These are phyloP conservation scores for Penicillium freii DNA, from an alignment of 2,329 filamentous ascomycete species.

Conservation along the genomic window DNA sequence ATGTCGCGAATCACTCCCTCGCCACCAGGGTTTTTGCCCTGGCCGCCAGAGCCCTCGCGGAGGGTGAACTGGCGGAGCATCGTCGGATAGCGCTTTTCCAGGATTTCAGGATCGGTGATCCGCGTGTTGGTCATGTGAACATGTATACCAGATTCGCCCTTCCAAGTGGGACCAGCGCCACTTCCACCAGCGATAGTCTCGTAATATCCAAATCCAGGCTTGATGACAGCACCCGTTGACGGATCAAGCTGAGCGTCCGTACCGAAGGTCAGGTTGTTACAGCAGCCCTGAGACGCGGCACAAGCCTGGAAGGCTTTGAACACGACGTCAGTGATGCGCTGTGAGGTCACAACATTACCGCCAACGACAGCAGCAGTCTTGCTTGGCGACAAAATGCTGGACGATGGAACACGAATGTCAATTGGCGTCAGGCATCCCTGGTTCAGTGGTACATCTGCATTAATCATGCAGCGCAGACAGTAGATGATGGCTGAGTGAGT, in stretches of 20 bases:
- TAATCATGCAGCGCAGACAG: slow-evolving; percentile 75
- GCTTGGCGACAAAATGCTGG: slow-evolving; percentile 70
- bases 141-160: slow-evolving; percentile 73
- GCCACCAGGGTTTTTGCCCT: slow-evolving; percentile 67
- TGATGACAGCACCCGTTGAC: slow-evolving; percentile 53
- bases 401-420: slow-evolving; percentile 66
- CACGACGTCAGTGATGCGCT: slow-evolving; percentile 80
- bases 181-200: slow-evolving; percentile 81
- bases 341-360: slow-evolving; percentile 75
- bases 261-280: slow-evolving; percentile 82
- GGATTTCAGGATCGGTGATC: slow-evolving; percentile 79
- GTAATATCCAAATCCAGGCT: slow-evolving; percentile 78
- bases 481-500: slow-evolving; percentile 85
- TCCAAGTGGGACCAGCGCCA: slow-evolving; percentile 73
- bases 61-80: slow-evolving; percentile 71
- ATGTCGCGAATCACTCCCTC: slow-evolving; percentile 79
- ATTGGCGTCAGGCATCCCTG: slow-evolving; percentile 80
- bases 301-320: slow-evolving; percentile 76
- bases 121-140: slow-evolving; percentile 87
- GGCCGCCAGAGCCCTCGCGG: slow-evolving; percentile 62
- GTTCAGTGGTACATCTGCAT: slow-evolving; percentile 79
- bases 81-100: slow-evolving; percentile 77
- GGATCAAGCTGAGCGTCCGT: slow-evolving; percentile 65
- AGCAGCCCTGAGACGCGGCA: slow-evolving; percentile 75
- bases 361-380: slow-evolving; percentile 78